Percentiles rank a stretch among this genome's conserved stretches.
These are phyloP conservation scores for Cytospora leucostoma DNA, from an alignment of 2,329 filamentous ascomycete genomes.

Conservation along the genomic window DNA sequence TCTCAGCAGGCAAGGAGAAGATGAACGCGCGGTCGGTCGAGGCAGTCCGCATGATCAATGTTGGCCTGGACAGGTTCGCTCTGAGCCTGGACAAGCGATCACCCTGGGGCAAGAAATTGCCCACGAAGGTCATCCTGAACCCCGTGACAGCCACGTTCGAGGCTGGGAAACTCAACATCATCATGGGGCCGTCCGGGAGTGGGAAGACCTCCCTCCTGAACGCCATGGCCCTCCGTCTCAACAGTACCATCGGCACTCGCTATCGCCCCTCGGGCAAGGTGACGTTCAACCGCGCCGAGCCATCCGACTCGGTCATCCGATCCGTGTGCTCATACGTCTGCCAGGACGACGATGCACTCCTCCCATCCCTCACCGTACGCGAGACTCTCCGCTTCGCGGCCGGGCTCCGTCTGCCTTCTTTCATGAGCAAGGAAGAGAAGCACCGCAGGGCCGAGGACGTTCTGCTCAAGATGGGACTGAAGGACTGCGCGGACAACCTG, in stretches of 20 bases:
- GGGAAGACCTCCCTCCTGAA: constrained; percentile 77
- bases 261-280: constrained; percentile 65
- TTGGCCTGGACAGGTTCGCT: constrained; percentile 65
- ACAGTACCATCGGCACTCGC: constrained; percentile 60
- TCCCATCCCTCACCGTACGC: constrained; percentile 73
- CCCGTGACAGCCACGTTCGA: constrained; percentile 68
- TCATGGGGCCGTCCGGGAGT: constrained; percentile 78
- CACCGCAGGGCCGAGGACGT: constrained; percentile 68
- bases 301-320: constrained; percentile 67
- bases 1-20: constrained; percentile 71
- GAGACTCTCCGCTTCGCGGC: constrained; percentile 74
- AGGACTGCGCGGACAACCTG: constrained; percentile 75
- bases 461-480: constrained; percentile 72
- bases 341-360: constrained; percentile 74
- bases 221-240: constrained; percentile 68
- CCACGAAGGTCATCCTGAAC: constrained; percentile 62
- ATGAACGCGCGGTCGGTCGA: constrained; percentile 56
- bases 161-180: constrained; percentile 70
- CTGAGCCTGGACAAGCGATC: constrained; percentile 65
- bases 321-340: constrained; percentile 77
- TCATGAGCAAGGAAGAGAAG: constrained; percentile 71
- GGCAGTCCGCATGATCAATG: constrained; percentile 61
- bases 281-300: constrained; percentile 68
- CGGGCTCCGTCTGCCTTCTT: constrained; percentile 68
- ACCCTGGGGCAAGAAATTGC: constrained; percentile 51